Conservation (phyloP, 169 alveolate species). For the Nephromyces sp. region DNA sequence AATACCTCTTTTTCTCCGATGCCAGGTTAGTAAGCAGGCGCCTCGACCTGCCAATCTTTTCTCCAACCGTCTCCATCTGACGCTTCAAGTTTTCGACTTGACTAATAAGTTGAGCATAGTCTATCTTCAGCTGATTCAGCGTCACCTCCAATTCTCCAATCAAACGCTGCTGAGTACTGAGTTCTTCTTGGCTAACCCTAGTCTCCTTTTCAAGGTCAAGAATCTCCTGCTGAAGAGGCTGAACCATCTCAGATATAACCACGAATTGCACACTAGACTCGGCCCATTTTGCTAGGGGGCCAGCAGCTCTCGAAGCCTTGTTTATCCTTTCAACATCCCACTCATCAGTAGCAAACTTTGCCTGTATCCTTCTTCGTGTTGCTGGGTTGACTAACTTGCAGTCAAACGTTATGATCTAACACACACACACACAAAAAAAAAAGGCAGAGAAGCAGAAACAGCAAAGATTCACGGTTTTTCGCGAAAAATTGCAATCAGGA, state of each 20-base stretch:
- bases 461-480: no score
- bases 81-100: slow-evolving; percentile 79
- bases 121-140: slow-evolving; percentile 73
- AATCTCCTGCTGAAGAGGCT: slow-evolving; percentile 87
- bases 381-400: slow-evolving; percentile 20
- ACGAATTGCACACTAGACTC: slow-evolving; percentile 73
- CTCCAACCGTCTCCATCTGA: slow-evolving; percentile 83
- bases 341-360: slow-evolving; percentile 64
- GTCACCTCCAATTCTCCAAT: slow-evolving; percentile 51
- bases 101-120: slow-evolving; percentile 84
- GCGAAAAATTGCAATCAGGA: no score
- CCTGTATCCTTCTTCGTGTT: slow-evolving; percentile 50
- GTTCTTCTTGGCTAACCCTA: slow-evolving; percentile 64
- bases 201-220: slow-evolving; percentile 72
- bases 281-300: slow-evolving; percentile 91
- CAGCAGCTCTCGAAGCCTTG: slow-evolving; percentile 92
- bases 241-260: slow-evolving; percentile 77
- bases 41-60: slow-evolving; percentile 74
- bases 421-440: not conserved
- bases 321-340: slow-evolving; percentile 86
- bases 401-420: slow-evolving; percentile 34
- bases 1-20: slow-evolving; percentile 42
- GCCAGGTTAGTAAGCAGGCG: slow-evolving; percentile 35
- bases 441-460: slow-evolving; percentile 4
- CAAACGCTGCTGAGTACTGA: slow-evolving; percentile 61